A percentile compares a stretch with the other conserved stretches of the same genome.
These are phyloP conservation scores for Cyberlindnera xylosilytica DNA, from an alignment of 805 yeast species.

Conservation along the genomic window DNA sequence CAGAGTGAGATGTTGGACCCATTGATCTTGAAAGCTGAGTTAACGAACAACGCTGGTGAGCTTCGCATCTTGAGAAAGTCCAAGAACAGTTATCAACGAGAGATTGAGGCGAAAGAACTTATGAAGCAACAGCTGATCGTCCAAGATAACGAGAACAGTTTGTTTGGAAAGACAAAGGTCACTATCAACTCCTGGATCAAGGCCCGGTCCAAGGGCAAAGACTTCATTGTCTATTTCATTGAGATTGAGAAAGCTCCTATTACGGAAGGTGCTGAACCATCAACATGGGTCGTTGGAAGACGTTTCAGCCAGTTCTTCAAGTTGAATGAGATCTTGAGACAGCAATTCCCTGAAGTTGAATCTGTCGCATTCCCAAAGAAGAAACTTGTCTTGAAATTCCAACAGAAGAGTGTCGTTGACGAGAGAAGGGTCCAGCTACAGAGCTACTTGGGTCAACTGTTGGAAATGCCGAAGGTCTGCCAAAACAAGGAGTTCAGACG, in stretches of 20 bases:
- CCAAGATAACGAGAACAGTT: conserved; percentile 76
- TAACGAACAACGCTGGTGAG: conserved; percentile 74
- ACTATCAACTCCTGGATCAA: conserved; percentile 47
- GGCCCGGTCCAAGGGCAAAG: conserved; percentile 51
- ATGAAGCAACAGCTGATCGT: conserved; percentile 78
- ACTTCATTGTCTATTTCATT: conserved; percentile 68
- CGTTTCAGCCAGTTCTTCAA: conserved; percentile 81
- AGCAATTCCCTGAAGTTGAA: conserved; percentile 47
- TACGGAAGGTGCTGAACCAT: conserved; percentile 44
- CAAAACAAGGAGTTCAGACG: conserved; percentile 67
- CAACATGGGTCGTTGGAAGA: conserved; percentile 90
- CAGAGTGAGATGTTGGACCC: conserved; percentile 67
- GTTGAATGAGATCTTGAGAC: conserved; percentile 61
- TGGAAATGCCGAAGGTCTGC: conserved; percentile 68
- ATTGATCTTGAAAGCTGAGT: conserved; percentile 73
- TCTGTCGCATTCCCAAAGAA: conserved; percentile 55
- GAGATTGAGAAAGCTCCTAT: conserved; percentile 58
- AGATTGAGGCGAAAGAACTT: conserved; percentile 68
- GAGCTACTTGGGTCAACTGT: conserved; percentile 52
- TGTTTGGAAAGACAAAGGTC: conserved; percentile 63
- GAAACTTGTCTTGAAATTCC: conserved; percentile 68
- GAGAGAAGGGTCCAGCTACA: conserved; percentile 61
- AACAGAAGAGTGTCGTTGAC: conserved; percentile 59
- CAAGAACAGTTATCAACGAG: conserved; percentile 60
- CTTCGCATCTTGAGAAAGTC: conserved; percentile 68